A percentile compares a stretch with the other conserved stretches of the same genome.
Conservation (phyloP, 2,329 filamentous ascomycete species). For the Paecilomyces formosus region DNA sequence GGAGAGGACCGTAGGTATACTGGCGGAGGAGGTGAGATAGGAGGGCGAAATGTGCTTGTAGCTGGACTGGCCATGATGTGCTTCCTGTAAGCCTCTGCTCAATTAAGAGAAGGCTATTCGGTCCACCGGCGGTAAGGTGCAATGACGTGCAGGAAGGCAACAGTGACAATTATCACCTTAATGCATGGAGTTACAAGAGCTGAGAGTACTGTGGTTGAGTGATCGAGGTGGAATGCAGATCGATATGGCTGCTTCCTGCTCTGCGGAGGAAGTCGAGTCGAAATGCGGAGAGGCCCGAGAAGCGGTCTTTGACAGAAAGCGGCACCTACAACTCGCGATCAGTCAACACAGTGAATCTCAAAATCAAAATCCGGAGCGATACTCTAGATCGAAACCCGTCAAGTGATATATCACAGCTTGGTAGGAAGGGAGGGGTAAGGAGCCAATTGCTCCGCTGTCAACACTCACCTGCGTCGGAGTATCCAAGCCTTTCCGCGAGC, state of each 20-base stretch:
- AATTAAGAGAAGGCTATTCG: not conserved
- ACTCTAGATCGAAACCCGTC: not conserved
- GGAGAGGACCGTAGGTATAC: slow-evolving; percentile 35
- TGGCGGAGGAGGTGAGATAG: slow-evolving; percentile 35
- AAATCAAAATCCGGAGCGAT: not conserved
- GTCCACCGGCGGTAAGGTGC: not conserved
- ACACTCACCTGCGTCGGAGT: not conserved
- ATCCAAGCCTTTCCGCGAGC: not conserved
- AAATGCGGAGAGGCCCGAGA: not conserved
- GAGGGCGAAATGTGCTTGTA: slow-evolving; percentile 15
- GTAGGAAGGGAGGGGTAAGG: not conserved
- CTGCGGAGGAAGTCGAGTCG: not conserved
- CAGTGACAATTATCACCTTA: not conserved
- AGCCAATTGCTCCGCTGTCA: not conserved
- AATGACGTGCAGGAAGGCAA: not conserved
- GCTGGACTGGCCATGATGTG: slow-evolving; percentile 20
- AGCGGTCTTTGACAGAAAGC: not conserved
- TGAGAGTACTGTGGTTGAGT: not conserved
- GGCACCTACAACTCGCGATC: not conserved
- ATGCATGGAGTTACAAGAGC: not conserved
- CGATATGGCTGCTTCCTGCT: not conserved
- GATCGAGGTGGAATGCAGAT: not conserved
- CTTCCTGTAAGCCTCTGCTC: not conserved
- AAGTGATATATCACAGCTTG: not conserved
- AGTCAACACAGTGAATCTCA: not conserved